A percentile compares a stretch with the other conserved stretches of the same genome.
phyloP scores from a whole-genome alignment of 176 grass and related monocot species.

The Microstegium vimineum region DNA sequence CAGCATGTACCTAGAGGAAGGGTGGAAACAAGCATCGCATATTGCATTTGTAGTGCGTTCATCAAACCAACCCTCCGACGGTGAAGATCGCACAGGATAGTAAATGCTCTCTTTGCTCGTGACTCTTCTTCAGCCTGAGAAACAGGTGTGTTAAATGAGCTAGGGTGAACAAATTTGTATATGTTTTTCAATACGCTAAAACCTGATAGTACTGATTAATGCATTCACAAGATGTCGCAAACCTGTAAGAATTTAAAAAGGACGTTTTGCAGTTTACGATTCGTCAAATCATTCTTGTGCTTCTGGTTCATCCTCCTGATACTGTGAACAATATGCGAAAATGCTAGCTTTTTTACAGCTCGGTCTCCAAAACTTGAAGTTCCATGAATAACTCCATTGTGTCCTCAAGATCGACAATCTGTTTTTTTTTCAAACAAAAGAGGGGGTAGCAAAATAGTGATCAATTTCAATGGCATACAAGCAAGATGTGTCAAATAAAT shows the following conservation, averaged over 20 bases:
- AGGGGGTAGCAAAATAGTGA: neutral
- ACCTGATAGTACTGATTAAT: neutral
- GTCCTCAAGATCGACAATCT: constrained; percentile 81
- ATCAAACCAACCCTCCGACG: constrained; percentile 93
- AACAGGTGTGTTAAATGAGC: neutral
- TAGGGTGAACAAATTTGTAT: neutral
- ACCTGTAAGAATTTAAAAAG: constrained; percentile 78
- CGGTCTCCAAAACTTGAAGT: constrained; percentile 87
- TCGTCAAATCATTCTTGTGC: constrained; percentile 75
- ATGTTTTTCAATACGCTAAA: neutral
- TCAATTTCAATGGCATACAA: neutral
- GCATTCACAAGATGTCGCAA: neutral
- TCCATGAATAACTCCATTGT: constrained; percentile 90
- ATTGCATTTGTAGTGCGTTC: constrained; percentile 88
- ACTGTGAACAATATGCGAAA: constrained; percentile 85
- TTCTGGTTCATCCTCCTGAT: constrained; percentile 95
- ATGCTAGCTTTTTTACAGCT: constrained; percentile 77
- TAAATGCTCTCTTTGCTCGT: constrained; percentile 85
- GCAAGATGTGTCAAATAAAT: neutral
- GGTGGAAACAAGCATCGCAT: constrained; percentile 89
- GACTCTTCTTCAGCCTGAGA: constrained; percentile 79
- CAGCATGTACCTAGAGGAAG: constrained; percentile 63
- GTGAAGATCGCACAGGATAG: constrained; percentile 87
- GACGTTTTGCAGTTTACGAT: constrained; percentile 80
- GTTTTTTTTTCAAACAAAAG: neutral